Evolutionary conservation across 768 basidiomycete genomes (phyloP).

Genomic region (Coprinopsis marcescibilis): DNA sequence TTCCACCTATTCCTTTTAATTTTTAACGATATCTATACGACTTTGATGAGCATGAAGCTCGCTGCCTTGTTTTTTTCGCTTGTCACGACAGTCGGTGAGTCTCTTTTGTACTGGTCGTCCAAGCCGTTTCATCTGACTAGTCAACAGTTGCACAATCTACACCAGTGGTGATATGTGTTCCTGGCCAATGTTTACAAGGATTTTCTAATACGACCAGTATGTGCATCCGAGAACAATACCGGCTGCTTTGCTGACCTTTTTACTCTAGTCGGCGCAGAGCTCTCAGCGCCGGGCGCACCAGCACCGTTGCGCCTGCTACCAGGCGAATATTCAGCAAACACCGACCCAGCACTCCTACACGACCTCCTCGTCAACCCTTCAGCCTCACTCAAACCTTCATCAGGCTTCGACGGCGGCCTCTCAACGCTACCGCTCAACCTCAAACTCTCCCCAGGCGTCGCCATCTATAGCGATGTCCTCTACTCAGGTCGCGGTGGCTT

Average conservation of each 20-base stretch:
- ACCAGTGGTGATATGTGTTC: conserved; percentile 68
- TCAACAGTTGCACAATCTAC: conserved; percentile 48
- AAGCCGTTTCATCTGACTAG: neutral
- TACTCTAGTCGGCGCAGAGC: conserved; percentile 56
- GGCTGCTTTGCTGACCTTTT: conserved; percentile 16
- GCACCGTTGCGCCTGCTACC: conserved; percentile 66
- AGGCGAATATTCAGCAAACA: conserved; percentile 66
- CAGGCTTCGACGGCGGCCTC: conserved; percentile 58
- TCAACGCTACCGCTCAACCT: conserved; percentile 59
- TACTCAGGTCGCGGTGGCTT: conserved; percentile 66
- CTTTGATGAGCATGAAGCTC: neutral
- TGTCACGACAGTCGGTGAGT: conserved; percentile 4
- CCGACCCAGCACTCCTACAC: conserved; percentile 69
- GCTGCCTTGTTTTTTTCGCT: neutral
- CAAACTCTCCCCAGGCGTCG: conserved; percentile 61
- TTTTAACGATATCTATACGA: neutral
- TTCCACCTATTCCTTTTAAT: neutral
- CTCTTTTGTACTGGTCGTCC: neutral
- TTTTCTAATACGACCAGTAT: conserved; percentile 67
- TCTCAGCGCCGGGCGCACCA: conserved; percentile 51
- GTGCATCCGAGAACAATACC: conserved; percentile 32
- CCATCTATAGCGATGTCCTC: conserved; percentile 52
- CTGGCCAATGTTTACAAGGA: conserved; percentile 83
- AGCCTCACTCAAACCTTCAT: conserved; percentile 48
- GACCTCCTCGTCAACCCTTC: conserved; percentile 59